A percentile compares a stretch with the other conserved stretches of the same genome.
These are phyloP conservation scores for Clarireedia homoeocarpa DNA, from an alignment of 2,329 filamentous ascomycete genomes.

Conservation along the genomic window DNA sequence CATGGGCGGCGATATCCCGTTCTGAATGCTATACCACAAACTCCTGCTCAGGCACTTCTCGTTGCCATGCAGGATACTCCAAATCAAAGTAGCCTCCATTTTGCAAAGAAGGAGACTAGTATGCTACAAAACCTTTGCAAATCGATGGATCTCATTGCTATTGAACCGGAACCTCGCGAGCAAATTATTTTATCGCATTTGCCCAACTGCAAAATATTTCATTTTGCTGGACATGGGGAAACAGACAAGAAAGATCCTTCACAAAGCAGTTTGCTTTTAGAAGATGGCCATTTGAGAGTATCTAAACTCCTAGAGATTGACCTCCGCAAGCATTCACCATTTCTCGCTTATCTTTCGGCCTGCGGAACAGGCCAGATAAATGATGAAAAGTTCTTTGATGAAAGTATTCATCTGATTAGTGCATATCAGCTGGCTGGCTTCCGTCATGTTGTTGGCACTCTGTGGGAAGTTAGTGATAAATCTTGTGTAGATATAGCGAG, in stretches of 20 bases:
- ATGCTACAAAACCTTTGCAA: background rate
- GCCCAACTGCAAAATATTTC: slow-evolving; percentile 30
- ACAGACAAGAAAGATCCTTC: slow-evolving; percentile 27
- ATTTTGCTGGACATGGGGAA: slow-evolving; percentile 36
- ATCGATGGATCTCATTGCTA: background rate
- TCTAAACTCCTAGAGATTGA: slow-evolving; percentile 6
- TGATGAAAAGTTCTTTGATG: slow-evolving; percentile 27
- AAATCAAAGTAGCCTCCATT: background rate
- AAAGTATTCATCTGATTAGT: slow-evolving; percentile 32
- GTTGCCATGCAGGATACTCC: slow-evolving; percentile 28
- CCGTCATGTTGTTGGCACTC: slow-evolving; percentile 34
- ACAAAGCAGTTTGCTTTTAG: slow-evolving; percentile 27
- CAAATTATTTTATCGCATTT: slow-evolving; percentile 9
- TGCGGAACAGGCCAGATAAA: slow-evolving; percentile 29
- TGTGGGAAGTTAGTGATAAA: slow-evolving; percentile 34
- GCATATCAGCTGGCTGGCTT: slow-evolving; percentile 35
- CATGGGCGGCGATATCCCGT: slow-evolving; percentile 12
- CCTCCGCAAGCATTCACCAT: slow-evolving; percentile 14
- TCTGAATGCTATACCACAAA: slow-evolving; percentile 3
- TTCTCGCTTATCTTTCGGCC: slow-evolving; percentile 34
- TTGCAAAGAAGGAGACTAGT: background rate
- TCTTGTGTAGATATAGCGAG: slow-evolving; percentile 28
- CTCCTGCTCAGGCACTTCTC: slow-evolving; percentile 22
- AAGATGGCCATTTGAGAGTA: slow-evolving; percentile 26
- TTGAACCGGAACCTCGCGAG: background rate